Percentiles rank a stretch among this genome's conserved stretches.
Conservation (phyloP, 106 monocot species). For the Chionographis japonica region DNA sequence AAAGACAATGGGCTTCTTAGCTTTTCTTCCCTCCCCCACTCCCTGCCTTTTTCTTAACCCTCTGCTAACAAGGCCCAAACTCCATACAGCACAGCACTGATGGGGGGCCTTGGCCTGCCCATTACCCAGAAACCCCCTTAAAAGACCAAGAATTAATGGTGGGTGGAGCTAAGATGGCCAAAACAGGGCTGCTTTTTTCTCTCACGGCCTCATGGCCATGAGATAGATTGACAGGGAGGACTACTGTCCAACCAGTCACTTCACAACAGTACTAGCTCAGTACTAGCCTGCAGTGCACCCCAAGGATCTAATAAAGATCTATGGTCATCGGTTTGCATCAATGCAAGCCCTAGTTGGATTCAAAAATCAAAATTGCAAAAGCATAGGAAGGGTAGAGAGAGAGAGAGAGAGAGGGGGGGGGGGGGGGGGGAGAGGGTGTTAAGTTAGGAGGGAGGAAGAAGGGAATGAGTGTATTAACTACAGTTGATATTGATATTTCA, state of each 20-base stretch:
- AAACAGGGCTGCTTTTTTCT: conserved; percentile 19
- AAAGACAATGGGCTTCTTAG: conserved; percentile 32
- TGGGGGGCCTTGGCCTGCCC: conserved; percentile 1
- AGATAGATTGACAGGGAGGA: conserved; percentile 39
- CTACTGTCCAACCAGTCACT: conserved; percentile 57
- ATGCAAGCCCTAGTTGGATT: not conserved
- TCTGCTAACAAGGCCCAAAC: conserved; percentile 7
- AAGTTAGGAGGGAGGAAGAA: not conserved
- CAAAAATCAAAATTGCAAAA: conserved; percentile 2
- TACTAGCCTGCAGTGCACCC: conserved; percentile 13
- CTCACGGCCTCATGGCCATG: conserved; percentile 19
- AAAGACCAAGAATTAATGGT: conserved; percentile 11
- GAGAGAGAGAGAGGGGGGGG: not conserved
- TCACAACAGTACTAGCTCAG: conserved; percentile 35
- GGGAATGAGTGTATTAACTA: not conserved
- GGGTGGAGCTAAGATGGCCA: conserved; percentile 10
- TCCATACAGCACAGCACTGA: not conserved
- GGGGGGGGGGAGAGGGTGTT: not conserved
- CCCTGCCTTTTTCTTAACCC: conserved; percentile 4
- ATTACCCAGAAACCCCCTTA: not conserved
- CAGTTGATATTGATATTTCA: conserved; percentile 17
- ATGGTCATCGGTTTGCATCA: conserved; percentile 1
- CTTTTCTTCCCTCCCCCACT: conserved; percentile 24
- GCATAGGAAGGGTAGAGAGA: not conserved
- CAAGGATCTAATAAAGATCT: conserved; percentile 22